Evolutionary conservation across 1,139 yeast genomes (phyloP), one percentile per base, ranked within the genome.

Genomic region (Blastobotrys niveus): DNA sequence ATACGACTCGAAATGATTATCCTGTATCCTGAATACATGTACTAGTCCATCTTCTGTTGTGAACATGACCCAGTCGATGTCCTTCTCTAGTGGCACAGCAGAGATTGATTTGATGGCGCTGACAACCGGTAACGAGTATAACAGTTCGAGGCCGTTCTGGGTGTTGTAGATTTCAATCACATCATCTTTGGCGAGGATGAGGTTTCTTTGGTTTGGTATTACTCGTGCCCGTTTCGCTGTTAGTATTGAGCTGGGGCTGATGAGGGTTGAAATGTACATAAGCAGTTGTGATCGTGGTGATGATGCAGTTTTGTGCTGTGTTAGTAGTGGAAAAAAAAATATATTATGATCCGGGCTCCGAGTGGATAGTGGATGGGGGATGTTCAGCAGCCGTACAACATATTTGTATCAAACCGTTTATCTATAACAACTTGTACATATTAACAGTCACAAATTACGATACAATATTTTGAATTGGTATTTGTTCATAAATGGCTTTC

Each of bases 21-120:
- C 48, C n/a, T n/a, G n/a, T n/a, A n/a, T n/a, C 19, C 51, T 32
- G 10, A 51, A 33, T 17, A 48, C 43, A 38, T 39, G 44, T n/a
- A 46, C 29, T 3, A 42, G 12, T 9, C 48, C 48, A 18, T 32
- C 34, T 3, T 42, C 39, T 3, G 50, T 43, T 6, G 42, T 41
- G 27, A 49, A 38, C 10, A 49, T 25, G 14, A 51, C 29, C 47
- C 52, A 45, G 21, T 50, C 49, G 18, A 8, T 2, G 19, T 26
- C 30, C 38, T 36, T 19, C 20, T 36, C 38, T 18, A 51, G 50
- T 12, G 43, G 44, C 33, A 51, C 43, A 5, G 49, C 42, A 5
- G 40, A 31, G 15, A 51, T 17, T 6, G 48, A 35, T 12, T 25
- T 40, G 12, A 51, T 31, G 20, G 33, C 35, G 6, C 53, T 53